These are phyloP conservation scores for Seiridium unicorne DNA, from an alignment of 2,329 filamentous ascomycete species.

Conservation along the genomic window DNA sequence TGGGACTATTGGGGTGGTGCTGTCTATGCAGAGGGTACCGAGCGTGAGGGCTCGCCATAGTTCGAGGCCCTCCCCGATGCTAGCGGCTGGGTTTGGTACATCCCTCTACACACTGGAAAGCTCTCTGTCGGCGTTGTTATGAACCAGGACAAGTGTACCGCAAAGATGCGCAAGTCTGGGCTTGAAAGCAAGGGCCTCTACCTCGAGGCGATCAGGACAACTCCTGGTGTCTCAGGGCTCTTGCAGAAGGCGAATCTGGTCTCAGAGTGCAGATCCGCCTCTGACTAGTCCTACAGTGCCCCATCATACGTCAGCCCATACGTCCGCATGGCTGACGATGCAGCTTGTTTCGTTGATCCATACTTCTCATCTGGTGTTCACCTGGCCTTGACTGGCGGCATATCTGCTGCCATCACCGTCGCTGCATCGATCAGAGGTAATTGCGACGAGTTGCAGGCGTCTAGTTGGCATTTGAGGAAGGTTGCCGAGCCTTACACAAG, in stretches of 20 bases:
- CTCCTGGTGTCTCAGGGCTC: conserved; percentile 27
- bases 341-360: conserved; percentile 48
- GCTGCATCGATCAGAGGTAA: conserved; percentile 36
- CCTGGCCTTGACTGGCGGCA: conserved; percentile 38
- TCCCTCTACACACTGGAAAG: conserved; percentile 47
- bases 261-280: conserved; percentile 29
- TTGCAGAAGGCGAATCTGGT: conserved; percentile 31
- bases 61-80: conserved; percentile 44
- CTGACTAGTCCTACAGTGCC: conserved; percentile 47
- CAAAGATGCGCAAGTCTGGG: conserved; percentile 30
- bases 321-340: conserved; percentile 42
- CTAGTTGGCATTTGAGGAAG: conserved; percentile 42
- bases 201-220: conserved; percentile 28
- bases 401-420: conserved; percentile 45
- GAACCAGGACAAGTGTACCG: conserved; percentile 33
- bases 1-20: conserved; percentile 47
- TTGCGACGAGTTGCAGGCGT: conserved; percentile 32
- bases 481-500: conserved; percentile 43
- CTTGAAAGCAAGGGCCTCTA: conserved; percentile 29
- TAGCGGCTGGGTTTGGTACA: conserved; percentile 50
- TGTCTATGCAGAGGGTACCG: conserved; percentile 22
- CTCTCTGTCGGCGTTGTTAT: conserved; percentile 41
- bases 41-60: conserved; percentile 34
- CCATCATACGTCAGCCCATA: conserved; percentile 36
- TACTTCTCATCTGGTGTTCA: conserved; percentile 48